These are phyloP conservation scores for Ceratobasidium sp. DNA, from an alignment of 1,284 basidiomycete species.

Conservation along the genomic window DNA sequence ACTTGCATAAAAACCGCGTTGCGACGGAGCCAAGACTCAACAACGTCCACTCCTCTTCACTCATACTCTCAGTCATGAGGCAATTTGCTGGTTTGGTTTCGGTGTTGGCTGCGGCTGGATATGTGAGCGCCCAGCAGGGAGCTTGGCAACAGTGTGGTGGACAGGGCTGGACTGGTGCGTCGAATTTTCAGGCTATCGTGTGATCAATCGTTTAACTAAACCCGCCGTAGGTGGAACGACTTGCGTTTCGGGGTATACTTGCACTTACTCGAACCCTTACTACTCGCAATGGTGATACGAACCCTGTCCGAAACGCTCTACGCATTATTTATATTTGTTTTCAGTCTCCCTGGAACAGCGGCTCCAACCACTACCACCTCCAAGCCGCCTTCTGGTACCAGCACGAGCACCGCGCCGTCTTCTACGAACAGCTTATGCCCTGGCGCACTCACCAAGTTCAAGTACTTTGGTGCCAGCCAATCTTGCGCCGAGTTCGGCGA, in stretches of 20 bases:
- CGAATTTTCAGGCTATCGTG: background rate
- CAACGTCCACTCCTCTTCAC: background rate
- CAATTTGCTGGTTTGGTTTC: background rate
- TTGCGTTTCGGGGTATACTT: conserved; percentile 48
- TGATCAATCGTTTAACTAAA: background rate
- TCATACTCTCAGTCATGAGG: conserved; percentile 21
- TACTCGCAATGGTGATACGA: conserved; percentile 47
- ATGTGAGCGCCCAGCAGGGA: conserved; percentile 42
- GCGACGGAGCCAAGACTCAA: background rate
- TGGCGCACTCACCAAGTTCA: conserved; percentile 66
- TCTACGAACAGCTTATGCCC: conserved; percentile 44
- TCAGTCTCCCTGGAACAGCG: conserved; percentile 35
- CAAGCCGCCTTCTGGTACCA: conserved; percentile 10
- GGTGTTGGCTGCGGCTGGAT: conserved; percentile 43
- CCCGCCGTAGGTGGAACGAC: conserved; percentile 38
- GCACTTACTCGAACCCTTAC: conserved; percentile 46
- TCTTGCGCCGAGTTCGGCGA: conserved; percentile 70
- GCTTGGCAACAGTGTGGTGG: conserved; percentile 47
- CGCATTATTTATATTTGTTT: background rate
- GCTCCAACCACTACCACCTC: conserved; percentile 47
- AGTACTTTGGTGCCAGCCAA: conserved; percentile 73
- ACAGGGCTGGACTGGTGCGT: conserved; percentile 33
- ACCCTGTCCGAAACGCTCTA: background rate
- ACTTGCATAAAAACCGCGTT: conserved; percentile 30
- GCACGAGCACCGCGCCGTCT: conserved; percentile 44